A percentile compares a stretch with the other conserved stretches of the same genome.
These are phyloP conservation scores for Acanthamoeba healyi DNA, from an alignment of 208 protist species.

Conservation along the genomic window DNA sequence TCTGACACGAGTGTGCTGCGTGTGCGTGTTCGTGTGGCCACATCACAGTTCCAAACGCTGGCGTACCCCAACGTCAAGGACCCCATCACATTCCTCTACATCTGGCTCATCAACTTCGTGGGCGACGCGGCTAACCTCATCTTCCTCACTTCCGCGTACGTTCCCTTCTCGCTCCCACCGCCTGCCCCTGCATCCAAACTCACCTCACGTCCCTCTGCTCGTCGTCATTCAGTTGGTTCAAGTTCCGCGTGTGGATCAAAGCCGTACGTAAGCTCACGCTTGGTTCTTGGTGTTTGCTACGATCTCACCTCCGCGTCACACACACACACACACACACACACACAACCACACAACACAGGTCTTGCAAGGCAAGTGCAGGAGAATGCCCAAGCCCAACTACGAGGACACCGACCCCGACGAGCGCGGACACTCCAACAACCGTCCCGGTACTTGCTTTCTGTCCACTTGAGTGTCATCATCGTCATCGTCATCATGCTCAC, in stretches of 20 bases:
- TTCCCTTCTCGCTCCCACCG: neutral
- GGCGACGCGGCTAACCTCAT: slow-evolving; percentile 79
- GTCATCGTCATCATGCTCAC: neutral
- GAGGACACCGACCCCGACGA: slow-evolving; percentile 74
- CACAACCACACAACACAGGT: neutral
- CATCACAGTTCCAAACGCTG: slow-evolving; percentile 73
- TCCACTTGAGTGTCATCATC: too few relatives aligned
- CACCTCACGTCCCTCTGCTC: too few relatives aligned
- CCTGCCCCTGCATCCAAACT: too few relatives aligned
- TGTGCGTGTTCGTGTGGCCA: neutral
- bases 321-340: too few relatives aligned
- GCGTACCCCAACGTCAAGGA: slow-evolving; percentile 75
- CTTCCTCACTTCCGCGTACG: slow-evolving; percentile 75
- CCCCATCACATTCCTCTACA: slow-evolving; percentile 71
- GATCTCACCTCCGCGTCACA: too few relatives aligned
- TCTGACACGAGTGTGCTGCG: too few relatives aligned
- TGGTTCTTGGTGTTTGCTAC: too few relatives aligned
- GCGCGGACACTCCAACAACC: slow-evolving; percentile 79
- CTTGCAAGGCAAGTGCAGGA: neutral
- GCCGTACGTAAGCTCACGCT: neutral
- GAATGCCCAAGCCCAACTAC: slow-evolving; percentile 39
- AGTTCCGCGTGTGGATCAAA: slow-evolving; percentile 52
- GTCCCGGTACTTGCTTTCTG: slow-evolving; percentile 62
- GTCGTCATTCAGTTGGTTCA: slow-evolving; percentile 32
- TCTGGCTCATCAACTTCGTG: slow-evolving; percentile 70